Evolutionary conservation across 495 filamentous ascomycete species (phyloP), one percentile per base, ranked within the genome.

Genomic region (Neurospora discreta): DNA sequence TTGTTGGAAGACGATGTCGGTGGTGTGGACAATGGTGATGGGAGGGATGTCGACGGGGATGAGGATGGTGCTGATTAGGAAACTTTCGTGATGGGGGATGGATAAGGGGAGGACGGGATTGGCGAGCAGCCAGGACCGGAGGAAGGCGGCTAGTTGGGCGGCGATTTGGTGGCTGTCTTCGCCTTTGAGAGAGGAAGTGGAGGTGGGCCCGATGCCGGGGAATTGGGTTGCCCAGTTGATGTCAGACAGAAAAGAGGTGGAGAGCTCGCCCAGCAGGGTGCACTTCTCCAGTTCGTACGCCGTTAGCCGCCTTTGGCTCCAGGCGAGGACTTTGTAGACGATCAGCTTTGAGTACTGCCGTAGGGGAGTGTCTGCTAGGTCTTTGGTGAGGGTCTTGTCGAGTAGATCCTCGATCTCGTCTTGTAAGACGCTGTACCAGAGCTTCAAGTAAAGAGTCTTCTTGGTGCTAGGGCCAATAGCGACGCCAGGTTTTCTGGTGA

Each of bases 21-120:
- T 92, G 1, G 91, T 96, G 80, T 95, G 91, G 3, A 98, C 89
- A 36, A 98, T 88, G 70, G 91, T 88, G 33, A 97, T 85, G 8
- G 91, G 86, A 0, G 95, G 96, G n/a, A 98, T 87, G 60, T 97
- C 92, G 23, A 98, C 93, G 1, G 91, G 87, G 71, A 93, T 91
- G 6, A 87, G 81, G 70, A 93, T 89, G 13, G 86, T 84, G 18
- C 81, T 82, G 72, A 69, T 69, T 80, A 75, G 26, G 65, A 69
- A 13, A 71, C 52, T 20, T 70, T 71, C 11, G 73, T 40, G 15
- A 60, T 39, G 15, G 72, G 69, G 11, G 36, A 71, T 44, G 39
- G 78, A 67, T 3, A 87, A 68, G 7, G 69, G 42, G 8, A 88
- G 69, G 6, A 74, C 76, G 38, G 82, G 74, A 68, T 86, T 73